Conservation (phyloP, 495 filamentous ascomycete genomes). For the Penicillium tannophilum region DNA sequence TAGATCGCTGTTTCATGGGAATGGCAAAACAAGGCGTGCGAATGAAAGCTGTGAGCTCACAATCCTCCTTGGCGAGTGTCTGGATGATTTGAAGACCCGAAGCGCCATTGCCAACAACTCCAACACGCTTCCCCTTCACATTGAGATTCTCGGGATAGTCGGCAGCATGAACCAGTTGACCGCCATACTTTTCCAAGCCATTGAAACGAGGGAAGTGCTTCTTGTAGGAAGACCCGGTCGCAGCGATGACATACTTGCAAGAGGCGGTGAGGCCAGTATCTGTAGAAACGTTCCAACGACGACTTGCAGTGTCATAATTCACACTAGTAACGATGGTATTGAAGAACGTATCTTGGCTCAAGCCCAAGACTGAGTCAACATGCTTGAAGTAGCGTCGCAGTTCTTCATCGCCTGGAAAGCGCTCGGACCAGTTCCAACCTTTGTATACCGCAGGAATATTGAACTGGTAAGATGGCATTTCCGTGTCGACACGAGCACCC, state of each 20-base stretch:
- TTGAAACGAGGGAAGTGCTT: conserved; percentile 25
- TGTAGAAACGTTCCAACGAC: conserved; percentile 30
- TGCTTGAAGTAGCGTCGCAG: conserved; percentile 57
- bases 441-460: conserved; percentile 53
- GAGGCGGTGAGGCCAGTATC: conserved; percentile 13
- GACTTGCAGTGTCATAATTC: conserved; percentile 39
- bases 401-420: conserved; percentile 53
- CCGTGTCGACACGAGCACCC: conserved; percentile 47
- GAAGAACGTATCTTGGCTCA: conserved; percentile 56
- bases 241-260: conserved; percentile 33
- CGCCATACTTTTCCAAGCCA: conserved; percentile 17
- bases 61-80: conserved; percentile 34
- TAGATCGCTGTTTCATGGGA: conserved; percentile 48
- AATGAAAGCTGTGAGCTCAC: conserved; percentile 45
- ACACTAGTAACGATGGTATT: conserved; percentile 48
- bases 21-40: conserved; percentile 46
- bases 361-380: conserved; percentile 50
- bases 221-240: conserved; percentile 25
- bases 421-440: conserved; percentile 52
- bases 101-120: conserved; percentile 29
- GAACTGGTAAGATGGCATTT: conserved; percentile 53
- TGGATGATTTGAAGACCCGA: conserved; percentile 32
- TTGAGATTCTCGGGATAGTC: conserved; percentile 23
- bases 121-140: conserved; percentile 26
- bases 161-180: conserved; percentile 21